Evolutionary conservation across 805 yeast genomes (phyloP), one percentile per base, ranked within the genome.

Genomic region (Sugiyamaella mastotermitis): DNA sequence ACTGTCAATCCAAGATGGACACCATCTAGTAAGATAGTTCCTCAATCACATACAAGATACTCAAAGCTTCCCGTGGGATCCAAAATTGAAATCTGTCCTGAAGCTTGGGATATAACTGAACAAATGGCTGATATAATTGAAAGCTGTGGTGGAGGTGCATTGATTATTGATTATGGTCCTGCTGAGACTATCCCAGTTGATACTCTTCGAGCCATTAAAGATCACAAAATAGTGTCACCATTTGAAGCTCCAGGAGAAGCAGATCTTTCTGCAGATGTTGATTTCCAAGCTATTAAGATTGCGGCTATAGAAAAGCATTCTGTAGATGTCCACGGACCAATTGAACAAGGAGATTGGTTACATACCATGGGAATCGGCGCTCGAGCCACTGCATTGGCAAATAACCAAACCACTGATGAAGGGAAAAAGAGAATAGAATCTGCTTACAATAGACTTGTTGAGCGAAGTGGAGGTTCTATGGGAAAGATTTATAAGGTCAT

Each of bases 251-350:
- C 92, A 0, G 95, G 95, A 1, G 72, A 75, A 24, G 88, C 83
- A 3, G 95, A 85, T 61, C 64, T 85, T 21, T 82, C 94, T 0
- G 79, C 81, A 0, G 94, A 85, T 54, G 95, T 85, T 9, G 95
- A 85, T 56, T 85, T 85, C 55, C 70, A 66, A 20, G 80, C 80
- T 17, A 57, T 85, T 37, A 61, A 60, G 10, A 46, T 55, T 3
- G 62, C 72, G 28, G 56, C 66, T 14, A 40, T 36, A 36, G 31
- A 47, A 22, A 47, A 58, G 14, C 35, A 48, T 17, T 35, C 41
- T 1, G 53, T 65, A 36, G 43, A 54, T 10, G 61, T 57, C 3
- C 65, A 64, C 42, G 88, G 85, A 0, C 83, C 86, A 1, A 71
- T 68, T 1, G 78, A 77, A 29, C 95, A 85, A 53, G 90, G 86